These are phyloP conservation scores for Eucalyptus grandis DNA, from an alignment of 345 rosid species.

Conservation along the genomic window DNA sequence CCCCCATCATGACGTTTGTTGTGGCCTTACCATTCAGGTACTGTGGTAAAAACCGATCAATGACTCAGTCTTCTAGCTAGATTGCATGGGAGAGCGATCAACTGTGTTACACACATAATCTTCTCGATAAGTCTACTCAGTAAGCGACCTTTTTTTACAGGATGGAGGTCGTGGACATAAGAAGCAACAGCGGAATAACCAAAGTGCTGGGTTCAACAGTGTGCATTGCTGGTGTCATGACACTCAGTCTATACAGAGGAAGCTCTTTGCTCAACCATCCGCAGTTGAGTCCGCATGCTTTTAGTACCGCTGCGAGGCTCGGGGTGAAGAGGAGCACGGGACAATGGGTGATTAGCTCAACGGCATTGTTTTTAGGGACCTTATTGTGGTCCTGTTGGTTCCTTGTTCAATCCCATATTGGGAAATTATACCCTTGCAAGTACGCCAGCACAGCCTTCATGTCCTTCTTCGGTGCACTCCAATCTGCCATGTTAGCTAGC, in stretches of 20 bases:
- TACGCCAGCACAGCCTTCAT: slow-evolving; percentile 53
- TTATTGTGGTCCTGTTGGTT: slow-evolving; percentile 60
- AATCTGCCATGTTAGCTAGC: slow-evolving; percentile 27
- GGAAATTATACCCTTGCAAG: slow-evolving; percentile 40
- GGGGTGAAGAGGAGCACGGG: neutral
- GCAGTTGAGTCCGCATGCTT: neutral
- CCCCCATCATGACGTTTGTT: slow-evolving; percentile 47
- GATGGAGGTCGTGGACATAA: slow-evolving; percentile 28
- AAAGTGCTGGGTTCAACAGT: neutral
- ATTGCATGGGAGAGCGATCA: too few species aligned
- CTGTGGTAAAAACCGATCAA: neutral
- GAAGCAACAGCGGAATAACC: slow-evolving; percentile 2
- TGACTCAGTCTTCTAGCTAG: neutral
- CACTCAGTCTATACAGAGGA: slow-evolving; percentile 17
- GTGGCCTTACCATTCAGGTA: slow-evolving; percentile 60
- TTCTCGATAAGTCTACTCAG: neutral
- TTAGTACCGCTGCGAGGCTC: neutral
- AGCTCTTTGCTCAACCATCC: slow-evolving; percentile 17
- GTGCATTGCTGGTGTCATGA: neutral
- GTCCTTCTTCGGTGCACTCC: slow-evolving; percentile 53
- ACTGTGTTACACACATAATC: neutral
- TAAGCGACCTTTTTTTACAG: slow-evolving; percentile 5
- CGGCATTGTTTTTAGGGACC: slow-evolving; percentile 27
- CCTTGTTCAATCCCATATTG: slow-evolving; percentile 31
- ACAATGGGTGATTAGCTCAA: slow-evolving; percentile 36